Conservation (phyloP, 2,329 filamentous ascomycete species). For the Hymenoscyphus albidus region DNA sequence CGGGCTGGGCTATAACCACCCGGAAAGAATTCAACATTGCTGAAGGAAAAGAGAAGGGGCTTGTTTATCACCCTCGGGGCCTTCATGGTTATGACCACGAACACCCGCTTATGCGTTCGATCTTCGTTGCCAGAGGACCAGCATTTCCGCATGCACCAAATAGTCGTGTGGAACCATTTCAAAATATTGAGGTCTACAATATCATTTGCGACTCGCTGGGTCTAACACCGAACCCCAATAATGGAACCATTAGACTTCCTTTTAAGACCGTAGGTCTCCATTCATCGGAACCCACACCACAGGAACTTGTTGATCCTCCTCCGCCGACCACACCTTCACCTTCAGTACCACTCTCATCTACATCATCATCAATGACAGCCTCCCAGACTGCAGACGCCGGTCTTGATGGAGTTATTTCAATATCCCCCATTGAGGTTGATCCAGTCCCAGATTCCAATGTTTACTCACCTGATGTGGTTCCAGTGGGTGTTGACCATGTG, state of each 20-base stretch:
- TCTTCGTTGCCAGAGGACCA: slow-evolving; percentile 88
- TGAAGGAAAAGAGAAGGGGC: slow-evolving; percentile 58
- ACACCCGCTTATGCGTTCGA: slow-evolving; percentile 91
- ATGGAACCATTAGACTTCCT: slow-evolving; percentile 77
- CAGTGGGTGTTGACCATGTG: slow-evolving; percentile 27
- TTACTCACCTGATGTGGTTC: slow-evolving; percentile 26
- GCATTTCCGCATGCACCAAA: slow-evolving; percentile 85
- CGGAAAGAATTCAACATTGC: slow-evolving; percentile 73
- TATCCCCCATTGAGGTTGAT: slow-evolving; percentile 31
- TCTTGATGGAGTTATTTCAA: slow-evolving; percentile 24
- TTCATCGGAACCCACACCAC: slow-evolving; percentile 44
- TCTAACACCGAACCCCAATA: slow-evolving; percentile 71
- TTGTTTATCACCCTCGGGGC: slow-evolving; percentile 74
- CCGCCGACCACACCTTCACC: background rate
- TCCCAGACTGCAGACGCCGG: slow-evolving; percentile 13
- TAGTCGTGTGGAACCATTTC: slow-evolving; percentile 75
- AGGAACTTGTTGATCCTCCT: slow-evolving; percentile 52
- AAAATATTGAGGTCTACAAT: slow-evolving; percentile 95
- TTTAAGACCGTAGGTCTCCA: slow-evolving; percentile 48
- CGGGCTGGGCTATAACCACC: slow-evolving; percentile 87
- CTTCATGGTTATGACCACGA: slow-evolving; percentile 95
- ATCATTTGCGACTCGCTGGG: slow-evolving; percentile 86
- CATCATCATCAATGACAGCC: background rate
- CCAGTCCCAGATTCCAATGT: slow-evolving; percentile 29
- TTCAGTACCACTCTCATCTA: background rate